These are phyloP conservation scores for Trypethelium eluteriae DNA, from an alignment of 495 filamentous ascomycete genomes.

Conservation along the genomic window DNA sequence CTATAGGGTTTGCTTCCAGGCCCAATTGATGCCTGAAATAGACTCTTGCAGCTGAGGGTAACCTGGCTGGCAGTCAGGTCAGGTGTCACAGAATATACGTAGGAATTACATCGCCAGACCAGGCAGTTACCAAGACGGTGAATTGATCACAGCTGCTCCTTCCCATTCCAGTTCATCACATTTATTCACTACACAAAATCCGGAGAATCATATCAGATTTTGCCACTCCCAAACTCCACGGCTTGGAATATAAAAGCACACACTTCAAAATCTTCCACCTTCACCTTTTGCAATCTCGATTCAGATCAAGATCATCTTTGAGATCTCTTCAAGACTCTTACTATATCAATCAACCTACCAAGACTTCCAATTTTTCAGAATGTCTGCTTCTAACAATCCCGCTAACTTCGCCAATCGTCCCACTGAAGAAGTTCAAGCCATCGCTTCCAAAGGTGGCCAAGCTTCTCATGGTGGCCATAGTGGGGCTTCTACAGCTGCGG, in stretches of 20 bases:
- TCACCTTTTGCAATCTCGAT: not conserved
- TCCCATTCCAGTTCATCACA: too few species aligned
- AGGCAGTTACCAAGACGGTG: not conserved
- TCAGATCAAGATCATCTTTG: not conserved
- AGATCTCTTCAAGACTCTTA: too few species aligned
- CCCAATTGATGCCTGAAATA: not conserved
- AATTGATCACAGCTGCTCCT: not conserved
- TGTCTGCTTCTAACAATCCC: constrained; percentile 27
- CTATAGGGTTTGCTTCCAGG: not conserved
- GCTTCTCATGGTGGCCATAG: constrained; percentile 35
- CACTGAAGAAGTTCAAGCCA: constrained; percentile 33
- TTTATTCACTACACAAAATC: too few species aligned
- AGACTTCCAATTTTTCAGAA: not conserved
- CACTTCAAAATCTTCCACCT: too few species aligned
- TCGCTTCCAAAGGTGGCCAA: constrained; percentile 32
- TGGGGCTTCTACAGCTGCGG: constrained; percentile 40
- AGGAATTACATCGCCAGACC: not conserved
- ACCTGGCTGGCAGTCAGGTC: not conserved
- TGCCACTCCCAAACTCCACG: not conserved
- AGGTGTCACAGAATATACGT: not conserved
- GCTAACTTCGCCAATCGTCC: constrained; percentile 36
- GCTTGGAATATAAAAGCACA: not conserved
- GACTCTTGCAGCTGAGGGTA: not conserved
- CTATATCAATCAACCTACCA: not conserved
- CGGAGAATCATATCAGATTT: not conserved